Evolutionary conservation across 768 basidiomycete species (phyloP), one percentile per base, ranked within the genome.

Genomic region (Leccinum variicolor): DNA sequence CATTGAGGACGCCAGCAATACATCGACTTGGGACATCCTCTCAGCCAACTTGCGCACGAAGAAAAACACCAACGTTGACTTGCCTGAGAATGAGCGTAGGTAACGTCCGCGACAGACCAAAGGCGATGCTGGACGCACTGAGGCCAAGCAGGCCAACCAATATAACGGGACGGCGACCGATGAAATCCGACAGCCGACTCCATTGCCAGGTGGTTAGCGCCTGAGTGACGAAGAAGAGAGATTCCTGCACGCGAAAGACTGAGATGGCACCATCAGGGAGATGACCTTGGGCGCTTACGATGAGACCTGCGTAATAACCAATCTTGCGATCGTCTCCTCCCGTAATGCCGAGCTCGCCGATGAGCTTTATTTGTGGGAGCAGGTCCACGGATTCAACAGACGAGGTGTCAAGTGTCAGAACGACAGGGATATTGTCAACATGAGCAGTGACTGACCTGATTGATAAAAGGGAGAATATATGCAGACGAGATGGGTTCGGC

Each of bases 221-320:
- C 61, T 88, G 83, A 0, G 83, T 76, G 1, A 76, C 72, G 55
- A 81, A 88, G 66, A 86, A 88, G 2, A 87, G 67, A 1, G 84
- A 86, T 73, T 85, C 81, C 84, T 86, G 6, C n/a, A 15, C 19
- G n/a, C n/a, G n/a, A 59, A 47, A 50, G 47, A 28, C 63, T 19
- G 41, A 5, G 10, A 41, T 19, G 4, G 28, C 2, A n/a, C 0
- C 4, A 43, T 49, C 7, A 34, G 6, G 15, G 23, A 29, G 31
- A 41, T 14, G 19, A 19, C 0, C 50, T 57, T 58, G 23, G 1
- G 62, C 57, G 60, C 85, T 72, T 56, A 86, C 83, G 47, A 72
- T 68, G 25, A 87, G 62, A 28, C 84, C 86, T 25, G 83, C 85
- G 65, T 87, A 88, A 62, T 87, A 87, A 28, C 86, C 86, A 4